Percentiles rank a stretch among this genome's conserved stretches.
phyloP scores from a whole-genome alignment of 768 basidiomycete genomes.

The Trametes maxima region DNA sequence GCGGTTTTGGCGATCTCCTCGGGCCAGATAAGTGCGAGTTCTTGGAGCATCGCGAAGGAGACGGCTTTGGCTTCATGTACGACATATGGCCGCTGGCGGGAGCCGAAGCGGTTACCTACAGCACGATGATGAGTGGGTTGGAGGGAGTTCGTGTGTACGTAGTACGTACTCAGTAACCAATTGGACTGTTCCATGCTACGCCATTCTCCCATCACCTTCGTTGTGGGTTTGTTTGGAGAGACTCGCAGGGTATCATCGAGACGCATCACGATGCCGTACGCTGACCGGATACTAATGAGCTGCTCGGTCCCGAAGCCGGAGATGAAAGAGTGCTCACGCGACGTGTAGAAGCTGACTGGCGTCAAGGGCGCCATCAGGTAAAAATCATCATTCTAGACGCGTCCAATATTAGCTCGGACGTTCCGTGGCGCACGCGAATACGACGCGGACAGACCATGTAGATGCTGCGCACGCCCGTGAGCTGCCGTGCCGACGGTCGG shows the following conservation, averaged over 20 bases:
- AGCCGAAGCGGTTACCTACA: conserved; percentile 41
- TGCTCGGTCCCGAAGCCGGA: neutral
- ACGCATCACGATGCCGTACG: conserved; percentile 42
- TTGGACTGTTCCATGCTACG: conserved; percentile 39
- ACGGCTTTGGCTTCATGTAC: conserved; percentile 43
- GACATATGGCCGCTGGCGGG: conserved; percentile 41
- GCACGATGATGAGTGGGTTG: neutral
- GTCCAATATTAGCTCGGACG: neutral
- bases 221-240: conserved; percentile 23
- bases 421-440: neutral
- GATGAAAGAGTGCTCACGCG: conserved; percentile 16
- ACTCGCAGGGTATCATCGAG: conserved; percentile 39
- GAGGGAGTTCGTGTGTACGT: neutral
- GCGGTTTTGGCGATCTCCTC: conserved; percentile 35
- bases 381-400: conserved; percentile 43
- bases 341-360: conserved; percentile 37
- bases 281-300: conserved; percentile 8
- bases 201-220: conserved; percentile 40
- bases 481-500: neutral
- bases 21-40: conserved; percentile 36
- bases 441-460: conserved; percentile 26
- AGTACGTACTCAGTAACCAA: conserved; percentile 36
- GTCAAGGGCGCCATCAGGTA: conserved; percentile 36
- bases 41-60: conserved; percentile 37
- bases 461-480: conserved; percentile 19